Evolutionary conservation across 2,329 filamentous ascomycete species (phyloP).

Genomic region (Ophiobolus disseminans): DNA sequence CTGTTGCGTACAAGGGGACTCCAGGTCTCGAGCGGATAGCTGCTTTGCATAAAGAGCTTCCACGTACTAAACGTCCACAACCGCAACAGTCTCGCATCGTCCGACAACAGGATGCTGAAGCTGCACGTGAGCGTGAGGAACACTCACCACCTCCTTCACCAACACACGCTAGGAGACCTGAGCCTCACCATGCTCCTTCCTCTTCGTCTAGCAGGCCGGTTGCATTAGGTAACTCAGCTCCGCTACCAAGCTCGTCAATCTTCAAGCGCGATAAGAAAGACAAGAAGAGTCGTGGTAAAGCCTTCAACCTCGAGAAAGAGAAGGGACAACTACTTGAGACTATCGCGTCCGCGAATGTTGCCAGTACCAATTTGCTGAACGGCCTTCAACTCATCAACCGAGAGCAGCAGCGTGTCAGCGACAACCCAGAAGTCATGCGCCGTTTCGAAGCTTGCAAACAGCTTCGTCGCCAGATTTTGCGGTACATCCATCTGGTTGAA

Average conservation of each 20-base stretch:
- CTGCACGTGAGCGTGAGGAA: slow-evolving; percentile 70
- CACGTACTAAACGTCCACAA: slow-evolving; percentile 65
- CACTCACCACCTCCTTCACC: slow-evolving; percentile 43
- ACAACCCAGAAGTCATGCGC: slow-evolving; percentile 76
- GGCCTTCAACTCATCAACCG: slow-evolving; percentile 88
- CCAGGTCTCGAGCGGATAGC: slow-evolving; percentile 81
- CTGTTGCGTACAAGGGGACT: slow-evolving; percentile 78
- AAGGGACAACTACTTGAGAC: slow-evolving; percentile 84
- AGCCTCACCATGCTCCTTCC: slow-evolving; percentile 37
- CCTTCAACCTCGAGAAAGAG: slow-evolving; percentile 86
- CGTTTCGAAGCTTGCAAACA: slow-evolving; percentile 88
- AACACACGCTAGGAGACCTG: slow-evolving; percentile 28
- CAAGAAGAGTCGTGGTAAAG: slow-evolving; percentile 63
- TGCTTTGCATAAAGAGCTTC: slow-evolving; percentile 75
- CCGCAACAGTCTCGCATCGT: slow-evolving; percentile 83
- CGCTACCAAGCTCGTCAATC: slow-evolving; percentile 60
- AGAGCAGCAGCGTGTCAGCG: slow-evolving; percentile 84
- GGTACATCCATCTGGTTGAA: slow-evolving; percentile 92
- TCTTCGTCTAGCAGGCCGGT: slow-evolving; percentile 39
- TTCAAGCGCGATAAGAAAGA: slow-evolving; percentile 61
- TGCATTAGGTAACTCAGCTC: slow-evolving; percentile 32
- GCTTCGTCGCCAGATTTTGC: slow-evolving; percentile 81
- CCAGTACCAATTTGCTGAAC: slow-evolving; percentile 89
- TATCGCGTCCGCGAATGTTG: slow-evolving; percentile 89
- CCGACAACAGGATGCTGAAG: slow-evolving; percentile 78